A percentile compares a stretch with the other conserved stretches of the same genome.
Evolutionary conservation across 306 rosid species (phyloP).

Genomic region (Bauhinia variegata): DNA sequence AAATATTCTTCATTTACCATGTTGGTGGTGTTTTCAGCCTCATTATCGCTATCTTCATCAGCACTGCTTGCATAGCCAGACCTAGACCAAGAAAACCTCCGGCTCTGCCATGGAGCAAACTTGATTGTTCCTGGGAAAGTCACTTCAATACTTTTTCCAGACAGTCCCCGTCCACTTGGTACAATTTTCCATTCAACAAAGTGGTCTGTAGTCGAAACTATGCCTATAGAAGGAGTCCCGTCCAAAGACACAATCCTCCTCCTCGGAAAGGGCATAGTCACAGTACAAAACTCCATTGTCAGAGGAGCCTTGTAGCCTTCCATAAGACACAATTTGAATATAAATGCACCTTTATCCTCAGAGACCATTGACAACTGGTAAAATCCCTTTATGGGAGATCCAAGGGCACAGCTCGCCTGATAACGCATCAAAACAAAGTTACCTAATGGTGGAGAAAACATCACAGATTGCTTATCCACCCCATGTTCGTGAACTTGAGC

Average conservation of each 20-base stretch:
- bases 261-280: conserved; percentile 86
- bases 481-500: conserved; percentile 88
- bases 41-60: conserved; percentile 83
- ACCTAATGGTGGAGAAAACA: conserved; percentile 95
- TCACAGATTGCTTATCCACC: conserved; percentile 78
- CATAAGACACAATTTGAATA: conserved; percentile 82
- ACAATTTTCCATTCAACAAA: conserved; percentile 94
- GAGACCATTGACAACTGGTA: conserved; percentile 97
- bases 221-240: conserved; percentile 91
- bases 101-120: conserved; percentile 87
- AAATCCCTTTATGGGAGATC: conserved; percentile 89
- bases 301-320: conserved; percentile 92
- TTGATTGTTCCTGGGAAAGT: conserved; percentile 93
- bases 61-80: conserved; percentile 46
- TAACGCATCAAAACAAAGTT: conserved; percentile 87
- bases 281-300: conserved; percentile 88
- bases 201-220: conserved; percentile 86
- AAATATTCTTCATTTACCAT: conserved; percentile 80
- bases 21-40: conserved; percentile 70
- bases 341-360: conserved; percentile 95
- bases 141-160: conserved; percentile 92
- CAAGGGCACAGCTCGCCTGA: conserved; percentile 70
- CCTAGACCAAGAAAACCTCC: conserved; percentile 49
- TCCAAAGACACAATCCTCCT: conserved; percentile 86
- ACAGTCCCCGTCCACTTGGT: conserved; percentile 78